Conservation (phyloP, 495 filamentous ascomycete species). For the Alectoria sarmentosa region DNA sequence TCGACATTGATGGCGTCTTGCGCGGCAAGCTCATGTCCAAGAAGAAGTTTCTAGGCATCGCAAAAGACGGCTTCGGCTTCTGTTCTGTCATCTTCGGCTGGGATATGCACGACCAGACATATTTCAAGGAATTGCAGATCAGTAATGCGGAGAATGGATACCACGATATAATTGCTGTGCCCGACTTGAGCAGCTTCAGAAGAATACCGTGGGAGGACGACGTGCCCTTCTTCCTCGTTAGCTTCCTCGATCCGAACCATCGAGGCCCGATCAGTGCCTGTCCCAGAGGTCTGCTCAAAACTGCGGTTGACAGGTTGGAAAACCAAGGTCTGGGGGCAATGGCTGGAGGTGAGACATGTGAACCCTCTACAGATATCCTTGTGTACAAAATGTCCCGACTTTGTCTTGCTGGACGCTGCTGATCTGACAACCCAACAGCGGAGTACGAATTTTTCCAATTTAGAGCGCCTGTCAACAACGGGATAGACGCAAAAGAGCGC, state of each 20-base stretch:
- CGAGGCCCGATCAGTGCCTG: conserved; percentile 66
- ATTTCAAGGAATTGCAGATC: conserved; percentile 74
- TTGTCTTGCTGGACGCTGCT: conserved; percentile 19
- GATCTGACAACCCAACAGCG: conserved; percentile 42
- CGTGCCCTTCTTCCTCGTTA: conserved; percentile 87
- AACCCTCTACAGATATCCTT: not conserved
- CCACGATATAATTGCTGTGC: conserved; percentile 75
- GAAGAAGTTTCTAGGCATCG: conserved; percentile 88
- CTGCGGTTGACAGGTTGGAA: conserved; percentile 56
- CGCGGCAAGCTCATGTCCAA: conserved; percentile 95
- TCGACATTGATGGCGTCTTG: conserved; percentile 86
- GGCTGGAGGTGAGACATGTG: conserved; percentile 69
- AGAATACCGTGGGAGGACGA: conserved; percentile 94
- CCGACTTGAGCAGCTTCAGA: conserved; percentile 74
- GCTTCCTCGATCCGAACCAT: conserved; percentile 74
- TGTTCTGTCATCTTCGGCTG: conserved; percentile 96
- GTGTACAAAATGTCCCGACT: not conserved
- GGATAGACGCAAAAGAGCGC: conserved; percentile 37
- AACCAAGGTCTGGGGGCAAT: conserved; percentile 67
- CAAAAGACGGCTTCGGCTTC: conserved; percentile 83
- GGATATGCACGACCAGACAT: conserved; percentile 96
- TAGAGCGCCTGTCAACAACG: conserved; percentile 49
- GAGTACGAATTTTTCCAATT: conserved; percentile 99
- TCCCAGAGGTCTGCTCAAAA: conserved; percentile 69
- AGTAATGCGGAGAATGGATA: conserved; percentile 94